Evolutionary conservation across 1,284 basidiomycete genomes (phyloP).

Genomic region (Rhodotorula sp.): DNA sequence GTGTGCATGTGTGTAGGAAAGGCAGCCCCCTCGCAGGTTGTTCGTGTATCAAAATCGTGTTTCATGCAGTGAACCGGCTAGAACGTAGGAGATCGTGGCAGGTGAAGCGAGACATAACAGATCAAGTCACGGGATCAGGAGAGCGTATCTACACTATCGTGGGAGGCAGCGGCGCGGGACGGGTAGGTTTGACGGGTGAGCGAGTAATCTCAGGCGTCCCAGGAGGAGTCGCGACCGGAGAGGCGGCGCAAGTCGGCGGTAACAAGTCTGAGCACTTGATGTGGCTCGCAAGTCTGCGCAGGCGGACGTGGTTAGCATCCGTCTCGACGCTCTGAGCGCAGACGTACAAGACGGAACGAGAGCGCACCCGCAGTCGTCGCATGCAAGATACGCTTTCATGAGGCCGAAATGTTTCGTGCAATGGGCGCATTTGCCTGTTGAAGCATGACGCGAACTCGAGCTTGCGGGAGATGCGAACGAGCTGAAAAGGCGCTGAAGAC

Average conservation of each 20-base stretch:
- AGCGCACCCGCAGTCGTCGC: constrained; percentile 72
- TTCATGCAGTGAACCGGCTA: too few relatives aligned
- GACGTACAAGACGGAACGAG: too few relatives aligned
- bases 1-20: too few relatives aligned
- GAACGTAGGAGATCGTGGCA: neutral
- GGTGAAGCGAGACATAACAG: neutral
- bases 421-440: constrained; percentile 65
- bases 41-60: too few relatives aligned
- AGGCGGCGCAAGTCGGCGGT: neutral
- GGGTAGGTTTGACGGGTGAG: constrained; percentile 7
- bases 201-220: neutral
- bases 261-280: constrained; percentile 34
- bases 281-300: constrained; percentile 22
- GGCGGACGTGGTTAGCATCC: neutral
- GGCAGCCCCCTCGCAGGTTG: too few relatives aligned
- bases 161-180: constrained; percentile 1
- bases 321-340: too few relatives aligned
- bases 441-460: constrained; percentile 11
- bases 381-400: constrained; percentile 75
- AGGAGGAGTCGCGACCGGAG: neutral
- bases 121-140: neutral
- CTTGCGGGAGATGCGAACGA: constrained; percentile 16
- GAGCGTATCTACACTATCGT: neutral
- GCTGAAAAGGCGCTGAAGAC: constrained; percentile 56
- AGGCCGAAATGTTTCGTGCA: constrained; percentile 76